Conservation (phyloP, 495 filamentous ascomycete genomes). For the Mycothermus thermophilus region DNA sequence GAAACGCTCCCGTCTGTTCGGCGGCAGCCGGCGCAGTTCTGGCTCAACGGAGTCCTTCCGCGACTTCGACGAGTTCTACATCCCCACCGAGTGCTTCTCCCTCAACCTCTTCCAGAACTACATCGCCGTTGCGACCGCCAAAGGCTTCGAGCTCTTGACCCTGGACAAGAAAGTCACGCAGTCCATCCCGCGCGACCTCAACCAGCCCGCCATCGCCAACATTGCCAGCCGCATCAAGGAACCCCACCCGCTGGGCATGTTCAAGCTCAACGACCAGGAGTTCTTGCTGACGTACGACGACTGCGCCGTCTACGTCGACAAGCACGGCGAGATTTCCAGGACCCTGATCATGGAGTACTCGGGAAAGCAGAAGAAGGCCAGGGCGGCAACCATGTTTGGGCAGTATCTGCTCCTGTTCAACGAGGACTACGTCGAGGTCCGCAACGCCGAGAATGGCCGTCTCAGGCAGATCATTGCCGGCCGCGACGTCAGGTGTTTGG, state of each 20-base stretch:
- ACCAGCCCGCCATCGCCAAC: slow-evolving; percentile 55
- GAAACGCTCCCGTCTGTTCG: slow-evolving; percentile 58
- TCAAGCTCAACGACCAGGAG: slow-evolving; percentile 81
- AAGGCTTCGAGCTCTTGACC: slow-evolving; percentile 91
- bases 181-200: slow-evolving; percentile 70
- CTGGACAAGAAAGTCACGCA: slow-evolving; percentile 90
- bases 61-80: slow-evolving; percentile 97
- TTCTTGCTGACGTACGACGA: slow-evolving; percentile 91
- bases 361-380: slow-evolving; percentile 70
- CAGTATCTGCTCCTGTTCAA: slow-evolving; percentile 76
- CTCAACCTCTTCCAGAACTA: slow-evolving; percentile 92
- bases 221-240: slow-evolving; percentile 70
- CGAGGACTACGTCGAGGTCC: slow-evolving; percentile 81
- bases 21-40: slow-evolving; percentile 31
- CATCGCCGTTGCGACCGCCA: slow-evolving; percentile 77
- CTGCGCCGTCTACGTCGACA: slow-evolving; percentile 94
- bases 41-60: slow-evolving; percentile 91
- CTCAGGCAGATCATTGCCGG: slow-evolving; percentile 89
- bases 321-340: slow-evolving; percentile 87
- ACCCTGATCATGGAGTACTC: slow-evolving; percentile 96
- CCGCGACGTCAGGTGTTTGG: slow-evolving; percentile 70
- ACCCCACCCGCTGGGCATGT: slow-evolving; percentile 86
- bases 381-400: slow-evolving; percentile 59
- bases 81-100: slow-evolving; percentile 87
- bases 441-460: slow-evolving; percentile 91